These are phyloP conservation scores for Termitomyces sp. DNA, from an alignment of 768 basidiomycete species.

Conservation along the genomic window DNA sequence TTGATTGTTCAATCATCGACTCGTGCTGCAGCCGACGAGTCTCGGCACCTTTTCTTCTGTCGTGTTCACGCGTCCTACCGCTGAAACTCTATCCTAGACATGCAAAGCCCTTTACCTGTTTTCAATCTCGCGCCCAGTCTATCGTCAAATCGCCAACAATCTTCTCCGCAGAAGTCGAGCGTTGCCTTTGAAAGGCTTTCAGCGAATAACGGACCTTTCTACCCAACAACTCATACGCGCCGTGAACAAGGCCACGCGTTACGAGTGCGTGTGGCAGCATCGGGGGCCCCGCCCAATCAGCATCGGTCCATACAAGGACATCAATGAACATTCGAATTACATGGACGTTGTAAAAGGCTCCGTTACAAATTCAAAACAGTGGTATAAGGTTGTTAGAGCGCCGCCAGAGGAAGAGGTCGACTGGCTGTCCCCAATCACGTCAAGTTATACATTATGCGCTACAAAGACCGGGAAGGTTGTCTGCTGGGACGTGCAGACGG, in stretches of 20 bases:
- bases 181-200: conserved; percentile 65
- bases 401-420: conserved; percentile 68
- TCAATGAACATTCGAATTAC: conserved; percentile 31
- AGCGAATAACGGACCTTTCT: conserved; percentile 59
- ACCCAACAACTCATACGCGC: conserved; percentile 56
- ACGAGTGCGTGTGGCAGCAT: conserved; percentile 58
- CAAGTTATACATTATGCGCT: conserved; percentile 70
- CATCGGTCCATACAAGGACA: conserved; percentile 22
- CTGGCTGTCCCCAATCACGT: conserved; percentile 74
- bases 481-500: conserved; percentile 68
- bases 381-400: conserved; percentile 67
- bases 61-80: neutral
- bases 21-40: neutral
- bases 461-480: conserved; percentile 74
- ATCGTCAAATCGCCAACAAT: conserved; percentile 56
- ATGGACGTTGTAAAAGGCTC: conserved; percentile 26
- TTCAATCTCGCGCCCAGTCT: conserved; percentile 62
- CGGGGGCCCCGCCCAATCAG: conserved; percentile 53
- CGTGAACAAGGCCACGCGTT: conserved; percentile 56
- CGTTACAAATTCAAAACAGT: conserved; percentile 20
- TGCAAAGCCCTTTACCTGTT: conserved; percentile 58
- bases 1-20: neutral
- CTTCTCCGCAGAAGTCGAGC: conserved; percentile 64
- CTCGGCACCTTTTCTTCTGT: neutral
- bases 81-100: conserved; percentile 36